Evolutionary conservation across 768 basidiomycete genomes (phyloP).

Genomic region (Boletus coccyginus): DNA sequence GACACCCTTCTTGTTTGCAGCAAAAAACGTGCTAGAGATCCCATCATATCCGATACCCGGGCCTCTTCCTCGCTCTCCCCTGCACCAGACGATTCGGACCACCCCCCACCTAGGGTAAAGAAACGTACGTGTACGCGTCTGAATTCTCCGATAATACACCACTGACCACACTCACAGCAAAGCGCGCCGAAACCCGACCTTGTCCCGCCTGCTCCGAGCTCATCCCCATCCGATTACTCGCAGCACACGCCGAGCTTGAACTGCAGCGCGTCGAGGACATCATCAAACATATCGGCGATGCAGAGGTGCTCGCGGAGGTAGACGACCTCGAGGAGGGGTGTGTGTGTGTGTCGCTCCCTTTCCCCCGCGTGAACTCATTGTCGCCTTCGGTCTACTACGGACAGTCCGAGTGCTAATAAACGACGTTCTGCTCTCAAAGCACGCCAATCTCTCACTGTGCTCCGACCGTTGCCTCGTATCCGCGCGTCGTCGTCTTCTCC

Average conservation of each 20-base stretch:
- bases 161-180: conserved; percentile 40
- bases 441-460: conserved; percentile 36
- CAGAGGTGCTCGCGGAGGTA: conserved; percentile 46
- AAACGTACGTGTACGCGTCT: conserved; percentile 40
- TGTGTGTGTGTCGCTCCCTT: conserved; percentile 20
- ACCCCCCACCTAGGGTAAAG: conserved; percentile 38
- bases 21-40: conserved; percentile 44
- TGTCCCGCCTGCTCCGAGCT: conserved; percentile 75
- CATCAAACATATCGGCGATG: conserved; percentile 58
- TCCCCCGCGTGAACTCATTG: conserved; percentile 20
- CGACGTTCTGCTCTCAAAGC: conserved; percentile 47
- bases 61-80: conserved; percentile 36
- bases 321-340: conserved; percentile 57
- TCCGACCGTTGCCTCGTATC: conserved; percentile 25
- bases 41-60: conserved; percentile 9
- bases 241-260: conserved; percentile 63
- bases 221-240: conserved; percentile 72
- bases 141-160: not conserved
- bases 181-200: conserved; percentile 68
- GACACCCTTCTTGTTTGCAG: conserved; percentile 22
- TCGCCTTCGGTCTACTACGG: conserved; percentile 15
- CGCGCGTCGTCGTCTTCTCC: conserved; percentile 20
- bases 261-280: conserved; percentile 67
- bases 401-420: conserved; percentile 18
- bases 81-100: conserved; percentile 23